Evolutionary conservation across 257 asterid genomes (phyloP).

Genomic region (Henckelia pumila): DNA sequence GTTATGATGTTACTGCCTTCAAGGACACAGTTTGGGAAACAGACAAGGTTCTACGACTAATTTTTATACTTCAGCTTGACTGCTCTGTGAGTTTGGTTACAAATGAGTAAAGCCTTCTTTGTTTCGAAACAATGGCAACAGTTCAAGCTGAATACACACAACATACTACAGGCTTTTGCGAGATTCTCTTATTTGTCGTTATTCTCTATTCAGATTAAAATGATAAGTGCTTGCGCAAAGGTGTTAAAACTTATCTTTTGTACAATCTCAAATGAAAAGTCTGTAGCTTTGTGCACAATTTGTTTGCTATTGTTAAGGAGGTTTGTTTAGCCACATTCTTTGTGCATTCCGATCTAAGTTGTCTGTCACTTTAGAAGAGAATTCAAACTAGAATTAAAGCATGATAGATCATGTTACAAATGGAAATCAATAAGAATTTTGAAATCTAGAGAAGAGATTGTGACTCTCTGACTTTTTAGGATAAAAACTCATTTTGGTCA

Average conservation of each 20-base stretch:
- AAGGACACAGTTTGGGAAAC: conserved; percentile 51
- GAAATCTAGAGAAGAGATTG: conserved; percentile 5
- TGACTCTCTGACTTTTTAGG: conserved; percentile 12
- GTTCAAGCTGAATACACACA: conserved; percentile 17
- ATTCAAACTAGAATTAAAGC: conserved; percentile 14
- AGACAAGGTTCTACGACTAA: conserved; percentile 36
- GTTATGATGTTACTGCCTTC: conserved; percentile 41
- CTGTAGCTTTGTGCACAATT: background rate
- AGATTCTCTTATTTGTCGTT: conserved; percentile 25
- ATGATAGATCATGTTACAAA: conserved; percentile 5
- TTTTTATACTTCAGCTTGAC: conserved; percentile 20
- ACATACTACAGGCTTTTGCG: conserved; percentile 11
- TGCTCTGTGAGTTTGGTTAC: conserved; percentile 29
- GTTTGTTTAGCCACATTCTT: background rate
- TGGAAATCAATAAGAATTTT: conserved; percentile 7
- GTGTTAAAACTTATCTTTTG: conserved; percentile 6
- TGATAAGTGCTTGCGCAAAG: conserved; percentile 14
- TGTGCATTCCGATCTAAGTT: conserved; percentile 1
- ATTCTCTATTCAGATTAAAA: conserved; percentile 26
- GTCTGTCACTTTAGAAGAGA: conserved; percentile 8
- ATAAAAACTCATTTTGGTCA: conserved; percentile 12
- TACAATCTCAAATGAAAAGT: conserved; percentile 20
- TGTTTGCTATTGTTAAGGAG: background rate
- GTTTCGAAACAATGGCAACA: conserved; percentile 29
- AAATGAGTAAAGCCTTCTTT: conserved; percentile 26